Base-by-base conservation (phyloP, 345 rosid species). In the Turnera subulata region DNA sequence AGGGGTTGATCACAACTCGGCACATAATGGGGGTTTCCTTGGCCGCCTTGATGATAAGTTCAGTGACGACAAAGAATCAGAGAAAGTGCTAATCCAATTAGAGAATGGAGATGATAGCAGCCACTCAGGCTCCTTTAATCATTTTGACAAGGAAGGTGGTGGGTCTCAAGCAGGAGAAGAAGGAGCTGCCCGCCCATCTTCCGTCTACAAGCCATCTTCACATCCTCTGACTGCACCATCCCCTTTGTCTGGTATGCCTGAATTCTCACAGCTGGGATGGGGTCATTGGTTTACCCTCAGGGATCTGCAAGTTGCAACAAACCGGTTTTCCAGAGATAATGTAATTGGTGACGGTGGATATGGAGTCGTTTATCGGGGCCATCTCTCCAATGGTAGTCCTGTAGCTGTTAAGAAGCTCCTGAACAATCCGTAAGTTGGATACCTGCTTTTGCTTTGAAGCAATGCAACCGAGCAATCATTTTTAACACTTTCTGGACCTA, bases 261-360 rank as follows among this genome's bases (percentile, higher is more conserved):
- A 92, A 56, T 83, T 79, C 69, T 89, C 98, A 18, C 93, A 80
- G 39, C 77, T 86, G 37, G 98, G 96, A 48, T 92, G 98, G 98
- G 98, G 98, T 43, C 98, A 89, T 52, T 92, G 98, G 98, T 92
- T 92, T 76, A 92, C 96, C 46, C 76, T 92, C 53, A 79, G 98
- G 68, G 98, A 92, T 64, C 84, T 92, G 46, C 89, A 89, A 26
- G 67, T 77, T 19, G 93, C 93, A n/a, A 92, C 96, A 16, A 78
- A 74, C 59, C 80, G 76, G 55, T 92, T 92, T 70, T 68, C 93
- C 6, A 86, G 76, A 73, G 95, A 89, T 61, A 86, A 84, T 64
- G 75, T 89, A 49, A 86, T 92, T 11, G 98, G 98, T 55, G 98
- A 89, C 71, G 98, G 98, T 50, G 98, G 98, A 12, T 92, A 89